A percentile compares a stretch with the other conserved stretches of the same genome.
Evolutionary conservation across 306 rosid genomes (phyloP).

Genomic region (Dalbergia cochinchinensis): DNA sequence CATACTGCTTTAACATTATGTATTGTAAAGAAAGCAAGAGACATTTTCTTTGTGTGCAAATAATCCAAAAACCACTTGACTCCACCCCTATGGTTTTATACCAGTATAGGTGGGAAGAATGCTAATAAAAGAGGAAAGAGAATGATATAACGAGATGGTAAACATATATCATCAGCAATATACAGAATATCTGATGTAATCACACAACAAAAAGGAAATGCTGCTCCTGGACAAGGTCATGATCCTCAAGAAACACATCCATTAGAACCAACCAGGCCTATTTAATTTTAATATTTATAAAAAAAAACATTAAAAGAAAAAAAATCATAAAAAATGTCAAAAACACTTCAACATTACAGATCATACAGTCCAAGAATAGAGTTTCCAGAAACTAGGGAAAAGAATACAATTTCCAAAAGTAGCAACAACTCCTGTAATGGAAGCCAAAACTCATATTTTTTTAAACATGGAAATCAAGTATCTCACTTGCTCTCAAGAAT

Average conservation of each 20-base stretch:
- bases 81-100: slow-evolving; percentile 33
- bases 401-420: slow-evolving; percentile 29
- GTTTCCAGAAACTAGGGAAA: slow-evolving; percentile 29
- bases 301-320: background rate
- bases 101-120: slow-evolving; percentile 17
- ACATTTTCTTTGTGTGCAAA: slow-evolving; percentile 19
- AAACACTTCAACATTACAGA: slow-evolving; percentile 12
- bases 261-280: slow-evolving; percentile 16
- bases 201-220: background rate
- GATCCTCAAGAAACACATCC: slow-evolving; percentile 25
- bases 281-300: slow-evolving; percentile 9
- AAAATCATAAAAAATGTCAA: slow-evolving; percentile 22
- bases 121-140: slow-evolving; percentile 20
- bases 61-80: slow-evolving; percentile 23
- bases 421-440: slow-evolving; percentile 28
- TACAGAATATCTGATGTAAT: slow-evolving; percentile 16
- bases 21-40: slow-evolving; percentile 24
- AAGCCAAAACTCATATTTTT: background rate
- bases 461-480: slow-evolving; percentile 23
- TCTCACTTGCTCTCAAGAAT: slow-evolving; percentile 17
- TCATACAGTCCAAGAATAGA: slow-evolving; percentile 15
- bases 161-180: background rate
- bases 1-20: background rate
- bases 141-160: background rate
- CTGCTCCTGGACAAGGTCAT: slow-evolving; percentile 8